A percentile compares a stretch with the other conserved stretches of the same genome.
Conservation (phyloP, 163 green algal species). For the Scenedesmus sp. region DNA sequence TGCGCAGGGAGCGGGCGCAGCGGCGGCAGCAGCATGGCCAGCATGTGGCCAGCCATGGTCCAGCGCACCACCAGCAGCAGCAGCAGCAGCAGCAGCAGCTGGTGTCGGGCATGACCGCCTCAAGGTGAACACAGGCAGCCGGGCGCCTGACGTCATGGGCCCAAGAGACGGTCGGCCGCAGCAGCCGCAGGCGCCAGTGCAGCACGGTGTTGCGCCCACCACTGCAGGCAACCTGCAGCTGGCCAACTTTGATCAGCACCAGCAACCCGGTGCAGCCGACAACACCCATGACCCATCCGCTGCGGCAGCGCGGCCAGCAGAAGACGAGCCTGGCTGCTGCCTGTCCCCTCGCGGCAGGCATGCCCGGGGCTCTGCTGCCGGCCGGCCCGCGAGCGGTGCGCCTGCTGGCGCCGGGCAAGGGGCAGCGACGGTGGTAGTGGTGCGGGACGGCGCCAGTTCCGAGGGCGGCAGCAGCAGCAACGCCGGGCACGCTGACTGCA, state of each 20-base stretch:
- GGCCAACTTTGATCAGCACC: neutral
- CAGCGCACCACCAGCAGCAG: too few relatives aligned
- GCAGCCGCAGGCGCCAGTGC: neutral
- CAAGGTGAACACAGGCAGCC: neutral
- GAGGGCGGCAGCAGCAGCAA: neutral
- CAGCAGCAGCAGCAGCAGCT: neutral
- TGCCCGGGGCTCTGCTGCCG: too few relatives aligned
- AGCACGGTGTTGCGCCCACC: neutral
- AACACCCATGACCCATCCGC: neutral
- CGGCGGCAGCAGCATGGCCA: neutral
- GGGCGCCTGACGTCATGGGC: neutral
- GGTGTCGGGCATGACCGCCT: neutral
- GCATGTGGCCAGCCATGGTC: neutral
- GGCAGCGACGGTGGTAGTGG: slow-evolving; percentile 17
- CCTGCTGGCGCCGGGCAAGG: neutral
- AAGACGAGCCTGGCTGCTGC: slow-evolving; percentile 4
- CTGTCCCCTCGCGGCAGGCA: neutral
- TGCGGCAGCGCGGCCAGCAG: neutral
- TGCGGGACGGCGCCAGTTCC: neutral
- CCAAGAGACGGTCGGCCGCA: neutral
- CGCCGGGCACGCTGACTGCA: neutral
- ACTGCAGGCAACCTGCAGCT: neutral
- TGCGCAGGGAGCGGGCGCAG: neutral
- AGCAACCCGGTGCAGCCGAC: neutral
- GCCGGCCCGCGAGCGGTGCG: neutral